Conservation (phyloP, 2,329 filamentous ascomycete species). For the Blumeria hordei region DNA sequence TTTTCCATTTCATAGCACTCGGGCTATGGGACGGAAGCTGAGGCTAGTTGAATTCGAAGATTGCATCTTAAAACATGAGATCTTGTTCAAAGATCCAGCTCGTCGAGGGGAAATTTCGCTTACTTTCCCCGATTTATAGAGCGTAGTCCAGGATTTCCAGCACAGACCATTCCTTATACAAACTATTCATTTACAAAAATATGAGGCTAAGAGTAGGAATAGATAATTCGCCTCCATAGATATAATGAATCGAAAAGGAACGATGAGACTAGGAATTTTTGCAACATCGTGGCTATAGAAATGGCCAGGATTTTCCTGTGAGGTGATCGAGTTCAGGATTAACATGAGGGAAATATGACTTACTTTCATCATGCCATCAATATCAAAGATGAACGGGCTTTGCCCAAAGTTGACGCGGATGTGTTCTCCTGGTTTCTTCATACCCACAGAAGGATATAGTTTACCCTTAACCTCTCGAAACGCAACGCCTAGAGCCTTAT, state of each 20-base stretch:
- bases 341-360: constrained; percentile 13
- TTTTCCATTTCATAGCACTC: too few relatives aligned
- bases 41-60: too few relatives aligned
- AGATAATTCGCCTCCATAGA: not conserved
- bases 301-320: not conserved
- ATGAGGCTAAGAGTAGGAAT: too few relatives aligned
- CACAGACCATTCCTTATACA: too few relatives aligned
- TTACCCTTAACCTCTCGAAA: constrained; percentile 41
- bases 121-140: too few relatives aligned
- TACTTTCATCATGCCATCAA: constrained; percentile 65
- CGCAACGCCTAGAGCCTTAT: constrained; percentile 31
- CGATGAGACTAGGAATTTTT: not conserved
- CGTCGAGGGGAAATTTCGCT: too few relatives aligned
- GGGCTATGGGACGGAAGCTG: too few relatives aligned
- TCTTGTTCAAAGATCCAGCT: too few relatives aligned
- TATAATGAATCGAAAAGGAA: constrained; percentile 2
- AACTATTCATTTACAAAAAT: too few relatives aligned
- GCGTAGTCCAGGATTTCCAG: too few relatives aligned
- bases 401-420: constrained; percentile 43
- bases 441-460: constrained; percentile 41
- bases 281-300: not conserved
- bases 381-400: constrained; percentile 69
- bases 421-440: constrained; percentile 39
- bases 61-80: too few relatives aligned
- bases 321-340: not conserved